phyloP scores from a whole-genome alignment of 169 alveolate genomes.

The Eimeria mitis region DNA sequence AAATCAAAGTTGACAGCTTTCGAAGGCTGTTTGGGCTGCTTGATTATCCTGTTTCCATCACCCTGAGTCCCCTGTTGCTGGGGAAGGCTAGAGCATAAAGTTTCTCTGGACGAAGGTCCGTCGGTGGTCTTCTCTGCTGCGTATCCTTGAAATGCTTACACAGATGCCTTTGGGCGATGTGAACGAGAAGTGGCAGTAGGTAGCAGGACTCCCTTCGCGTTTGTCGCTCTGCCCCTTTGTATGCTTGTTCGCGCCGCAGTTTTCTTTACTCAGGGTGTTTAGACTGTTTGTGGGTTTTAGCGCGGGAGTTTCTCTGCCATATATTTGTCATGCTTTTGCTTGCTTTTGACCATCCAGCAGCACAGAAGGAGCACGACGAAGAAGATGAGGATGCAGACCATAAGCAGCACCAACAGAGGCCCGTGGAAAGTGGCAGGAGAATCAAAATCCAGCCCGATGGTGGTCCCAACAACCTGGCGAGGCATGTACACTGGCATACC shows the following conservation, averaged over 20 bases:
- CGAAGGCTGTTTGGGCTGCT: not conserved
- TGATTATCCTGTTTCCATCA: not conserved
- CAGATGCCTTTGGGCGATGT: not conserved
- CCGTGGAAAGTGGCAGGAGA: constrained; percentile 73
- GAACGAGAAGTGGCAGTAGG: not conserved
- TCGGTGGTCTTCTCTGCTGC: not conserved
- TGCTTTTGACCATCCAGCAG: constrained; percentile 72
- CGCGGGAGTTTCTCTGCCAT: constrained; percentile 64
- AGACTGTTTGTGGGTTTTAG: not conserved
- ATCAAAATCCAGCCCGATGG: constrained; percentile 52
- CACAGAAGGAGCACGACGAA: constrained; percentile 31
- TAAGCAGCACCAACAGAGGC: constrained; percentile 39
- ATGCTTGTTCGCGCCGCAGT: not conserved
- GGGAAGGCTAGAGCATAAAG: not conserved
- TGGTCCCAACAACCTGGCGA: constrained; percentile 51
- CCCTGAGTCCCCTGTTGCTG: too few species aligned
- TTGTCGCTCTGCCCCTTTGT: not conserved
- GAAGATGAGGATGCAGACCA: constrained; percentile 53
- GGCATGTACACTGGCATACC: constrained; percentile 66
- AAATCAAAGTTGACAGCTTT: not conserved
- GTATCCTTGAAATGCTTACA: too few species aligned
- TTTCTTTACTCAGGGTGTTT: not conserved
- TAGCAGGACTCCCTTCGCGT: not conserved
- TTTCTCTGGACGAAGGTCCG: not conserved
- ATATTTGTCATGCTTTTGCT: constrained; percentile 37